Conservation (phyloP, 2,329 filamentous ascomycete species). For the Elsinoe ampelina region DNA sequence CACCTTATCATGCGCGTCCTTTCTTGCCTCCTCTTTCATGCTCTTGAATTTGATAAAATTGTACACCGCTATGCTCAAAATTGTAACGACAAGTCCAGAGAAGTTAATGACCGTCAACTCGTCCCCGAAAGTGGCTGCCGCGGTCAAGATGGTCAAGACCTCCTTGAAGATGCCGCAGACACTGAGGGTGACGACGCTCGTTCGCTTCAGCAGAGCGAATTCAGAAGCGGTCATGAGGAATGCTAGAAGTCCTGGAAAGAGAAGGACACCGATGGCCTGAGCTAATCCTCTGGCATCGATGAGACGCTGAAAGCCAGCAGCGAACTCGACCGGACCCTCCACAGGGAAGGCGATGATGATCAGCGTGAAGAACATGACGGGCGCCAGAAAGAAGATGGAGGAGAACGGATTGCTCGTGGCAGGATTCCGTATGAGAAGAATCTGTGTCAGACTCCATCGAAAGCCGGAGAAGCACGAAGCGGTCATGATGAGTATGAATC, state of each 20-base stretch:
- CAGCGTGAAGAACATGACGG: slow-evolving; percentile 85
- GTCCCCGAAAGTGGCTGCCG: slow-evolving; percentile 81
- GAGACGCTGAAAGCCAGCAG: slow-evolving; percentile 56
- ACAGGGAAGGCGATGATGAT: slow-evolving; percentile 73
- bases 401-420: slow-evolving; percentile 95
- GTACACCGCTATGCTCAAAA: slow-evolving; percentile 76
- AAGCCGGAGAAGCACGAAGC: slow-evolving; percentile 94
- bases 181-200: slow-evolving; percentile 87
- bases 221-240: slow-evolving; percentile 96
- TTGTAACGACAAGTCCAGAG: slow-evolving; percentile 76
- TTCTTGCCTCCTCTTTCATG: slow-evolving; percentile 69
- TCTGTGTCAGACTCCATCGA: slow-evolving; percentile 96
- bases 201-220: slow-evolving; percentile 89
- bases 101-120: slow-evolving; percentile 79
- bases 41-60: slow-evolving; percentile 90
- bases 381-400: slow-evolving; percentile 94
- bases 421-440: slow-evolving; percentile 84
- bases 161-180: slow-evolving; percentile 99
- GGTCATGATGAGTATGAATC: slow-evolving; percentile 85
- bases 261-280: slow-evolving; percentile 60
- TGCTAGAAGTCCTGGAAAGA: slow-evolving; percentile 84
- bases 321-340: slow-evolving; percentile 64
- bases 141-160: slow-evolving; percentile 87
- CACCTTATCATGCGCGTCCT: slow-evolving; percentile 36
- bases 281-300: slow-evolving; percentile 57